Conservation (phyloP, 192 early-diverging fungal species). For the Mortierella antarctica region DNA sequence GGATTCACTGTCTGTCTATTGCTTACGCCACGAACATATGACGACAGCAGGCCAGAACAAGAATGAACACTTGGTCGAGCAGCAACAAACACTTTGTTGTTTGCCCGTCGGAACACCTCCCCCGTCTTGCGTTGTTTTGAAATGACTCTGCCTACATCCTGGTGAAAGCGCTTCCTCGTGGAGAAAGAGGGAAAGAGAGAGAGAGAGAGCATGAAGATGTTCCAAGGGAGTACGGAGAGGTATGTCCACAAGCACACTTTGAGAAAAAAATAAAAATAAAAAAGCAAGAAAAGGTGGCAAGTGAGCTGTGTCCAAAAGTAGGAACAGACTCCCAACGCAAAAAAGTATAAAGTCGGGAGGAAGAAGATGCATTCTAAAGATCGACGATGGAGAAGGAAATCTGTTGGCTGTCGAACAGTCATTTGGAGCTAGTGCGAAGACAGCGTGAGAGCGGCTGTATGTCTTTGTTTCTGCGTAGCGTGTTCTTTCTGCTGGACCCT, state of each 20-base stretch:
- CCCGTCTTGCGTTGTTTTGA: no score
- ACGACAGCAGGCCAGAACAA: no score
- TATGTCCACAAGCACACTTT: background rate
- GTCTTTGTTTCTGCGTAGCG: background rate
- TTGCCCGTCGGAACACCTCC: no score
- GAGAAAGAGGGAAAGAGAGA: background rate
- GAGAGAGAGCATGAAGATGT: background rate
- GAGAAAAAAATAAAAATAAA: no score
- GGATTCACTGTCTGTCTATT: no score
- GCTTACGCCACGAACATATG: no score
- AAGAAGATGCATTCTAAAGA: background rate
- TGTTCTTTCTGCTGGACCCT: conserved; percentile 7
- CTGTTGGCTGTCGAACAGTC: background rate
- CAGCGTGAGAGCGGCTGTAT: background rate
- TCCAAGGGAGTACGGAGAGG: background rate
- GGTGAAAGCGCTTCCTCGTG: background rate
- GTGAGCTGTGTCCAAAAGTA: background rate
- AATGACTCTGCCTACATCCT: background rate
- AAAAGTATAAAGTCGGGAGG: background rate
- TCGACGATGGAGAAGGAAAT: no score
- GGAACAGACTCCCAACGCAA: background rate
- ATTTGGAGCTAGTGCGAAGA: conserved; percentile 10
- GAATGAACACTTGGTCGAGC: no score
- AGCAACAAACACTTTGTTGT: no score
- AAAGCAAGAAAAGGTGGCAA: no score